These are phyloP conservation scores for Wallacemonas sp. DNA, from an alignment of 208 protist species.

Conservation along the genomic window DNA sequence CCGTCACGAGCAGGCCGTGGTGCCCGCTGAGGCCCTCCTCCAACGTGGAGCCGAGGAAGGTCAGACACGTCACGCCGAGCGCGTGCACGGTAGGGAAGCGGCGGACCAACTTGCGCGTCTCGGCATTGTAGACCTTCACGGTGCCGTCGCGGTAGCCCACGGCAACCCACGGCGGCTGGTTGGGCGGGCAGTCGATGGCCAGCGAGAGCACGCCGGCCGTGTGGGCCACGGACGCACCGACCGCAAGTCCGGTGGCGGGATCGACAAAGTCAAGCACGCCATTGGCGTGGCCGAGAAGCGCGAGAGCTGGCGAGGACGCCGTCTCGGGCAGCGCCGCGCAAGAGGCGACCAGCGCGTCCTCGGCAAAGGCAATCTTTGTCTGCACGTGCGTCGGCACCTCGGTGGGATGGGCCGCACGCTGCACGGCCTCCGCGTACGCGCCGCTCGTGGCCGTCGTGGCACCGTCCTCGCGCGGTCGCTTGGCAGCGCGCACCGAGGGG, in stretches of 20 bases:
- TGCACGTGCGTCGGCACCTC: slow-evolving; percentile 36
- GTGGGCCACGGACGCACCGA: slow-evolving; percentile 46
- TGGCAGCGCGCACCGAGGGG: background rate
- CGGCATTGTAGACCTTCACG: slow-evolving; percentile 80
- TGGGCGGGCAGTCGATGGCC: slow-evolving; percentile 26
- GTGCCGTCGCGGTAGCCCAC: slow-evolving; percentile 82
- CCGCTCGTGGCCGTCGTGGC: background rate
- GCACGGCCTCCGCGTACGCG: background rate
- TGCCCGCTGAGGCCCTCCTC: slow-evolving; percentile 48
- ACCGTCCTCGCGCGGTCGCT: slow-evolving; percentile 13
- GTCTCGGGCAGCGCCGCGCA: slow-evolving; percentile 14
- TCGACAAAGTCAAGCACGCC: slow-evolving; percentile 66
- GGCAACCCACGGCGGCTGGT: slow-evolving; percentile 50
- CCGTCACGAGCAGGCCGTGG: slow-evolving; percentile 51
- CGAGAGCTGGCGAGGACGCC: slow-evolving; percentile 18
- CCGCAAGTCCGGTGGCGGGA: slow-evolving; percentile 20
- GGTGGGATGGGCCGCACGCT: slow-evolving; percentile 24
- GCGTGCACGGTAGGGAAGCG: slow-evolving; percentile 66
- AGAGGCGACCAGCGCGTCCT: slow-evolving; percentile 35
- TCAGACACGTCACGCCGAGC: slow-evolving; percentile 61
- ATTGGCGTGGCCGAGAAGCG: slow-evolving; percentile 61
- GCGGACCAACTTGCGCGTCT: slow-evolving; percentile 66
- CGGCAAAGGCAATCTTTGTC: slow-evolving; percentile 34
- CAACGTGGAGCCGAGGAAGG: slow-evolving; percentile 52
- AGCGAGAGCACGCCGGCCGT: slow-evolving; percentile 55